Conservation (phyloP, 2,329 filamentous ascomycete genomes). For the Penicillium aurantiogriseum region DNA sequence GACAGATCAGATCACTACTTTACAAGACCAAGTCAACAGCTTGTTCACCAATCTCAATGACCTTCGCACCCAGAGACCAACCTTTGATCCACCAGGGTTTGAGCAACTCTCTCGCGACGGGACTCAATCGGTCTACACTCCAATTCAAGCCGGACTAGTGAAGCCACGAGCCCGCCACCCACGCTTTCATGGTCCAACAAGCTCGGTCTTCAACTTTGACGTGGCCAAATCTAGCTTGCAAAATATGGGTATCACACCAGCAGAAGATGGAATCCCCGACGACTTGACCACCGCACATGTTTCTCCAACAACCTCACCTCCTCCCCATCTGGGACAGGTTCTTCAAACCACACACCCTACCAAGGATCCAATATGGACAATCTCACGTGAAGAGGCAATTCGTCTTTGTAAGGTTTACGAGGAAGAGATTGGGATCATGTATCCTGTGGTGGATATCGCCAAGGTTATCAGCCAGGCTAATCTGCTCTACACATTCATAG, state of each 20-base stretch:
- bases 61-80: conserved; percentile 54
- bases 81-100: conserved; percentile 35
- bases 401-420: conserved; percentile 77
- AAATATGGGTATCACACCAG: conserved; percentile 78
- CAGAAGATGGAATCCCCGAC: conserved; percentile 62
- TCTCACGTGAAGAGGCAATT: conserved; percentile 75
- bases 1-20: conserved; percentile 66
- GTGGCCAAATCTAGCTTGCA: conserved; percentile 83
- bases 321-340: conserved; percentile 35
- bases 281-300: conserved; percentile 52
- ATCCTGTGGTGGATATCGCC: conserved; percentile 76
- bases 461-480: conserved; percentile 68
- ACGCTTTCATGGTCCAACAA: conserved; percentile 80
- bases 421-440: conserved; percentile 90
- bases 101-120: conserved; percentile 40
- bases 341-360: conserved; percentile 44
- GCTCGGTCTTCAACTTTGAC: conserved; percentile 78
- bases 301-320: conserved; percentile 51
- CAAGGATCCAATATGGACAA: conserved; percentile 76
- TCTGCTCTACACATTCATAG: conserved; percentile 69
- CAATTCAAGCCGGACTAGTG: conserved; percentile 44
- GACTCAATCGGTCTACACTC: conserved; percentile 39
- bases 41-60: conserved; percentile 70
- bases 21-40: conserved; percentile 81
- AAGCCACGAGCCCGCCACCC: conserved; percentile 56